Evolutionary conservation across 1,139 yeast genomes (phyloP).

Genomic region (Protomyces lactucae-debilis): DNA sequence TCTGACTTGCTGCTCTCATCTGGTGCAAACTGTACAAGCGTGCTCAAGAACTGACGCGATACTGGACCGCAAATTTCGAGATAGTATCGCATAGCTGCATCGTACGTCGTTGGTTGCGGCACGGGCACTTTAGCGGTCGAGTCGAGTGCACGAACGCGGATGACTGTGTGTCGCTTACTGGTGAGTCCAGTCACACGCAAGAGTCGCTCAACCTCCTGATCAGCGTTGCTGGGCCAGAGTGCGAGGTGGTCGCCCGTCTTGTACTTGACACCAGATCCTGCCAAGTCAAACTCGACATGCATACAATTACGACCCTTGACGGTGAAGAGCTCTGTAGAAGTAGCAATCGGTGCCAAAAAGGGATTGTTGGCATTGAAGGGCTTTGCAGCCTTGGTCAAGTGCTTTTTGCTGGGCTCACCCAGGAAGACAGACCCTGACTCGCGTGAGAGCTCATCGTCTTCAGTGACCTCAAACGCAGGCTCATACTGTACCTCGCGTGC

Average conservation of each 20-base stretch:
- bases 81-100: conserved; percentile 77
- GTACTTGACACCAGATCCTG: conserved; percentile 70
- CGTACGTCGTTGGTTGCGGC: conserved; percentile 89
- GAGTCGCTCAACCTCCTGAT: conserved; percentile 65
- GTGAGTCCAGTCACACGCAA: conserved; percentile 58
- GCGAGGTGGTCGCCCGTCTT: conserved; percentile 96
- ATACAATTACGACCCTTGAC: conserved; percentile 70
- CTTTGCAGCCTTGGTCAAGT: conserved; percentile 55
- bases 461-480: conserved; percentile 56
- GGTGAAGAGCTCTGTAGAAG: conserved; percentile 65
- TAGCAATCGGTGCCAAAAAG: conserved; percentile 62
- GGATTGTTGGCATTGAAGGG: conserved; percentile 87
- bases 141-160: conserved; percentile 67
- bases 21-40: conserved; percentile 84
- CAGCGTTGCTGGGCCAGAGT: conserved; percentile 85
- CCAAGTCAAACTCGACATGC: conserved; percentile 82
- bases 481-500: conserved; percentile 61
- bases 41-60: conserved; percentile 76
- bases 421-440: conserved; percentile 51
- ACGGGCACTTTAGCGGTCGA: conserved; percentile 71
- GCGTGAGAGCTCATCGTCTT: conserved; percentile 36
- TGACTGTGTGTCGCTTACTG: conserved; percentile 52
- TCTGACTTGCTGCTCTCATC: conserved; percentile 52
- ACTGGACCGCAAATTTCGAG: conserved; percentile 90
- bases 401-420: conserved; percentile 78